A percentile compares a stretch with the other conserved stretches of the same genome.
phyloP scores from a whole-genome alignment of 768 basidiomycete genomes.

The Chiua virens region DNA sequence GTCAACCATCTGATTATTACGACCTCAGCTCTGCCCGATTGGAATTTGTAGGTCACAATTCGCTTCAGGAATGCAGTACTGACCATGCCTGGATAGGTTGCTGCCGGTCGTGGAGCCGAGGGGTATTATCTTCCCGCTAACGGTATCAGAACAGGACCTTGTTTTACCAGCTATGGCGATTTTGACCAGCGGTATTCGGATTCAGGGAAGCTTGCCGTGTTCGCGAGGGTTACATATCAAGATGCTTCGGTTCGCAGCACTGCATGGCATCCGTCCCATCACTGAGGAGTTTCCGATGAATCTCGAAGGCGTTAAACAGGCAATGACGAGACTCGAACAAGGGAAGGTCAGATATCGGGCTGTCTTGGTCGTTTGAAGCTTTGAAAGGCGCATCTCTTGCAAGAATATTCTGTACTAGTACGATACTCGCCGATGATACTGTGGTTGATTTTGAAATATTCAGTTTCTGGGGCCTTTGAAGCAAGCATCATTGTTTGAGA shows the following conservation, averaged over 20 bases:
- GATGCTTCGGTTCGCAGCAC: conserved; percentile 38
- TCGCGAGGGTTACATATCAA: conserved; percentile 29
- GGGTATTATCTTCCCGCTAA: conserved; percentile 28
- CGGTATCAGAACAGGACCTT: background rate
- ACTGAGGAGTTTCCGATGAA: conserved; percentile 34
- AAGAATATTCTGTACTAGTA: no score
- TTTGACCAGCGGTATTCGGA: conserved; percentile 22
- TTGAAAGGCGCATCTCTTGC: background rate
- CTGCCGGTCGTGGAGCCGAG: conserved; percentile 25
- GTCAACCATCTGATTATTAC: conserved; percentile 35
- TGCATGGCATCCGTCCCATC: conserved; percentile 29
- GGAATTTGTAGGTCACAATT: conserved; percentile 27
- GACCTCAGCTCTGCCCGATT: conserved; percentile 28
- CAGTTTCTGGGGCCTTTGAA: no score
- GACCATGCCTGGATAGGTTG: conserved; percentile 12
- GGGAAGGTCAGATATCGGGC: conserved; percentile 35
- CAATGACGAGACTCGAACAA: conserved; percentile 11
- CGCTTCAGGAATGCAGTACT: background rate
- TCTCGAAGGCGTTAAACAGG: conserved; percentile 24
- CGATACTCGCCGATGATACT: no score
- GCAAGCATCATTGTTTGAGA: no score
- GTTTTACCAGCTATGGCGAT: conserved; percentile 13
- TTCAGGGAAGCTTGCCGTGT: conserved; percentile 27
- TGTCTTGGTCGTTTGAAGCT: conserved; percentile 22
- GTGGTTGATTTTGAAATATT: no score